Conservation (phyloP, 2,329 filamentous ascomycete genomes). For the Fusarium sp. region DNA sequence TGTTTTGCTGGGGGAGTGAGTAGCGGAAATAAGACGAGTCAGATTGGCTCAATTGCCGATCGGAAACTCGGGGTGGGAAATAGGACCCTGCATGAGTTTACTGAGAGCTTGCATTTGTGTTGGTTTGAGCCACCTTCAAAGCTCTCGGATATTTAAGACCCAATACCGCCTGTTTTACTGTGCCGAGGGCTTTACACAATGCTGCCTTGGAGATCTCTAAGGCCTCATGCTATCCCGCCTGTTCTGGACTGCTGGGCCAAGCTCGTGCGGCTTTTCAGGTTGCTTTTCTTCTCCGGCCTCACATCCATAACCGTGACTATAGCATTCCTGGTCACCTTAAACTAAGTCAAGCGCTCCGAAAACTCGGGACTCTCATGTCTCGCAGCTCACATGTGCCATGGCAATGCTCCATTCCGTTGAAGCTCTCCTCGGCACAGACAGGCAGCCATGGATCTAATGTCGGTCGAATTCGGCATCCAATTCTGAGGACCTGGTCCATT, state of each 20-base stretch:
- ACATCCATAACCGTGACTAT: neutral
- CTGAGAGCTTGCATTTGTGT: neutral
- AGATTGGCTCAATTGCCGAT: slow-evolving; percentile 34
- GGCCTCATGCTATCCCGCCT: neutral
- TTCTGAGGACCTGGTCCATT: neutral
- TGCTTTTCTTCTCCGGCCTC: neutral
- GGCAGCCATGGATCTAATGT: neutral
- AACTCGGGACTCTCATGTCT: slow-evolving; percentile 1
- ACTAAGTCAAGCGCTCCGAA: neutral
- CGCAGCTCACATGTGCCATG: neutral
- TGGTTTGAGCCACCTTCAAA: slow-evolving; percentile 11
- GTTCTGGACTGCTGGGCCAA: neutral
- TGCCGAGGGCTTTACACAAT: neutral
- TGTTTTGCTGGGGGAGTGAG: slow-evolving; percentile 3
- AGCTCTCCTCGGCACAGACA: neutral
- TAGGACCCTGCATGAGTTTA: slow-evolving; percentile 32
- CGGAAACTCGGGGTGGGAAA: slow-evolving; percentile 3
- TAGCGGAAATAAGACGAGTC: slow-evolving; percentile 26
- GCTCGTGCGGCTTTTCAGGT: neutral
- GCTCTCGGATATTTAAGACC: neutral
- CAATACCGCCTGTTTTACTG: neutral
- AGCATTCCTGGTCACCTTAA: neutral
- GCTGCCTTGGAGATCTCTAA: neutral
- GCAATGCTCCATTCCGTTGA: neutral
- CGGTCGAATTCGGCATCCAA: neutral